These are phyloP conservation scores for Corylus heterophylla DNA, from an alignment of 306 rosid genomes.

Conservation along the genomic window DNA sequence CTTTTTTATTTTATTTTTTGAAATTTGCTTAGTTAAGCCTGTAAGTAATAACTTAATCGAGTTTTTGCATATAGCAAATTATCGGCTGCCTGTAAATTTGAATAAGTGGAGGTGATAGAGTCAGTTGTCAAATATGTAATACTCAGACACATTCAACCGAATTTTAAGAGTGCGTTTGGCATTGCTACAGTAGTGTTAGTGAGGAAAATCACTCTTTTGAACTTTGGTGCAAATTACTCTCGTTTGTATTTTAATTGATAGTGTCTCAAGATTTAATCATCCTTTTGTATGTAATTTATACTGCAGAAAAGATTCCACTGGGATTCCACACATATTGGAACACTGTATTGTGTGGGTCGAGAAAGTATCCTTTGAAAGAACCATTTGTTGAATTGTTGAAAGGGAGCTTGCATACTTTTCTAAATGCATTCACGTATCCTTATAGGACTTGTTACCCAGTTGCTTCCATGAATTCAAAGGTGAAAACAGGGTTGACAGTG, in stretches of 20 bases:
- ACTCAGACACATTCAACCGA: not conserved
- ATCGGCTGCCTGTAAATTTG: not conserved
- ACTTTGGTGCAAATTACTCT: not conserved
- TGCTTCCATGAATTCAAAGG: conserved; percentile 94
- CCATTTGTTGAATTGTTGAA: conserved; percentile 92
- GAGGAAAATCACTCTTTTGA: not conserved
- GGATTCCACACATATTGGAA: conserved; percentile 97
- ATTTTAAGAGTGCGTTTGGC: not conserved
- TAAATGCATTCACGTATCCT: conserved; percentile 96
- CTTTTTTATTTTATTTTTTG: not conserved
- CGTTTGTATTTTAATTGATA: not conserved
- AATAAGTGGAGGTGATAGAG: not conserved
- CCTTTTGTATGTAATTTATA: conserved; percentile 14
- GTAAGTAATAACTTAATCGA: not conserved
- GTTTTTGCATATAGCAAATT: not conserved
- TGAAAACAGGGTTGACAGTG: conserved; percentile 18
- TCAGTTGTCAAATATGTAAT: not conserved
- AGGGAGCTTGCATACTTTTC: conserved; percentile 90
- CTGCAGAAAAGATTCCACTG: conserved; percentile 86
- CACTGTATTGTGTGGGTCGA: conserved; percentile 93
- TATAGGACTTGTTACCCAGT: conserved; percentile 97
- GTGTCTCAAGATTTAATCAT: not conserved
- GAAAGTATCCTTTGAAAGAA: conserved; percentile 90
- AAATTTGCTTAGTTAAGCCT: conserved; percentile 2
- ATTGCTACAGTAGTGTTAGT: not conserved